Conservation (phyloP, 768 basidiomycete species). For the Xerocomus brunneocitrinus region DNA sequence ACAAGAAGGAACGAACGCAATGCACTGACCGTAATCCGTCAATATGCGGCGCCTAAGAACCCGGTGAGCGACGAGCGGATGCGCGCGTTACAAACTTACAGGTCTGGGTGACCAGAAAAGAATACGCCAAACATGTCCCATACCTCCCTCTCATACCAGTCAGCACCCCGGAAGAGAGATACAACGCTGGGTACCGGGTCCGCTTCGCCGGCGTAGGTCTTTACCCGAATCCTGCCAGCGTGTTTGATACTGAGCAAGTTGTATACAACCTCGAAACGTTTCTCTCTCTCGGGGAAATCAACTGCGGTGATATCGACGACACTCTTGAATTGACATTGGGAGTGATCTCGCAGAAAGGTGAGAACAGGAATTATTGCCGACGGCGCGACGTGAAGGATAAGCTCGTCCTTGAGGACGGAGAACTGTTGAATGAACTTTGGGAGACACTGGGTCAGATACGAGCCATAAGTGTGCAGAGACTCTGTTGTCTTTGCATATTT, state of each 20-base stretch:
- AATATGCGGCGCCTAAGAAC: slow-evolving; percentile 80
- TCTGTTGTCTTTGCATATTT: slow-evolving; percentile 70
- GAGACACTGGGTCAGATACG: slow-evolving; percentile 87
- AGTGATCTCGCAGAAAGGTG: slow-evolving; percentile 91
- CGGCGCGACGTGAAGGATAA: slow-evolving; percentile 84
- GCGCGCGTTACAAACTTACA: slow-evolving; percentile 49
- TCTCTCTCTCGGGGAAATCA: slow-evolving; percentile 89
- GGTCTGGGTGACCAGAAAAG: slow-evolving; percentile 93
- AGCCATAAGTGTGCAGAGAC: slow-evolving; percentile 84
- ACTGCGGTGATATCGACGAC: slow-evolving; percentile 93
- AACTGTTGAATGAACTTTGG: slow-evolving; percentile 99
- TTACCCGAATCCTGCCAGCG: slow-evolving; percentile 87
- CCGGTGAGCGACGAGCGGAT: slow-evolving; percentile 11
- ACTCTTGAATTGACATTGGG: slow-evolving; percentile 90
- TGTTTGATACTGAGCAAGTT: slow-evolving; percentile 80
- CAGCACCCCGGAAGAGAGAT: slow-evolving; percentile 82
- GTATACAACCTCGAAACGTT: slow-evolving; percentile 96
- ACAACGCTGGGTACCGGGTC: slow-evolving; percentile 83
- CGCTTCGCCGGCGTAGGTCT: slow-evolving; percentile 94
- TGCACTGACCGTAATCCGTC: slow-evolving; percentile 84
- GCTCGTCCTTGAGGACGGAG: slow-evolving; percentile 93
- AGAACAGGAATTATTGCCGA: slow-evolving; percentile 78
- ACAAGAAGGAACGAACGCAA: not conserved
- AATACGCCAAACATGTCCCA: slow-evolving; percentile 99
- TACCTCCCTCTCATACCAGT: slow-evolving; percentile 98